Evolutionary conservation across 768 basidiomycete species (phyloP), one percentile per base, ranked within the genome.

Genomic region (Lactarius quietus): DNA sequence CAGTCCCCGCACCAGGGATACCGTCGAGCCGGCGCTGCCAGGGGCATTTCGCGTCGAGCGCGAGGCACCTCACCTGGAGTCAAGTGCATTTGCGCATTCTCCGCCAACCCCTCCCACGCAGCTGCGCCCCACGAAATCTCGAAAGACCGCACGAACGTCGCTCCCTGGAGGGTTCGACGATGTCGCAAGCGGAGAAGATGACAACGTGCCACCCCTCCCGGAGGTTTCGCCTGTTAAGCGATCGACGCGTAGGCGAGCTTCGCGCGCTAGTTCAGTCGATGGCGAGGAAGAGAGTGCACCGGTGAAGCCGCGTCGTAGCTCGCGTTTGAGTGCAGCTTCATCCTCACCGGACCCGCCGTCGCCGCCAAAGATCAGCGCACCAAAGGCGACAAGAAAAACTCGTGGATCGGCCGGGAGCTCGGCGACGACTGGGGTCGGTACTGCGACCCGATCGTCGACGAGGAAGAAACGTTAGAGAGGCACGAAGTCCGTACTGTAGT

Each of bases 291-390:
- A 58, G 10, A 53, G 38, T 14, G 52, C 15, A 1, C 35, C 33
- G 0, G 41, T 51, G 18, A 57, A 58, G 35, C 63, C 67, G 3
- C 63, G 69, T n/a, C 67, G 69, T 14, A 70, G 69, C 64, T 65
- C 69, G 38, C 67, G 69, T 33, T 41, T 70, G 52, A 70, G 69
- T 28, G 63, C 48, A 1, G 64, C 69, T 5, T 70, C 69, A n/a
- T 68, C 67, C 48, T 70, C 69, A 1, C 59, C 64, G 0, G 67
- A 70, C 26, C 67, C 60, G 10, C 68, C 63, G 7, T 70, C 69
- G 20, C 69, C 69, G 35, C 67, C 53, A 31, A 70, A 70, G 51
- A 60, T 10, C 2, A 57, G 59, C 28, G 63, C 67, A 4, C 57
- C 63, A 20, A 61, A 63, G 60, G 51, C 57, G 36, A 63, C 31